phyloP scores from a whole-genome alignment of 495 filamentous ascomycete genomes.

The Elasticomyces elasticus region DNA sequence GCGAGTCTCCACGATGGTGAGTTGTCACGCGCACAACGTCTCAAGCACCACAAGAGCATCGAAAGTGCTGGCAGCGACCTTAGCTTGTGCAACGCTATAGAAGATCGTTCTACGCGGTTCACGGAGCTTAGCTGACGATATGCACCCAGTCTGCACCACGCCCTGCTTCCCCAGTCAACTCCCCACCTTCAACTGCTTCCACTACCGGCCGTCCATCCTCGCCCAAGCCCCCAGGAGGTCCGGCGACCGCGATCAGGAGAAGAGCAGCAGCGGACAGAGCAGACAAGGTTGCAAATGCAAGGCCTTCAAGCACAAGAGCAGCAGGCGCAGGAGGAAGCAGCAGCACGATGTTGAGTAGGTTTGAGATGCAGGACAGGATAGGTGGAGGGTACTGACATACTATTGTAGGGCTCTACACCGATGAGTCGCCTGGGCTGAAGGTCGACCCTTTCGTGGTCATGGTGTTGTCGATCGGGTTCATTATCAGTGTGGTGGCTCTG shows the following conservation, averaged over 20 bases:
- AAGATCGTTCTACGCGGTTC: too few species aligned
- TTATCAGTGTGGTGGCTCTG: constrained; percentile 94
- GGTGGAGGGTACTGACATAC: constrained; percentile 17
- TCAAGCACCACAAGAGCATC: too few species aligned
- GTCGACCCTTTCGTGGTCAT: constrained; percentile 96
- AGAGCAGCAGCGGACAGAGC: constrained; percentile 92
- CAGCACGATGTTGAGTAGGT: constrained; percentile 91
- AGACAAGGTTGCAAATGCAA: constrained; percentile 81
- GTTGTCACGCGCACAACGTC: too few species aligned
- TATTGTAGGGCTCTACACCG: constrained; percentile 75
- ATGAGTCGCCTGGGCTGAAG: constrained; percentile 90
- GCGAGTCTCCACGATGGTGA: too few species aligned
- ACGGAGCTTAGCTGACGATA: too few species aligned
- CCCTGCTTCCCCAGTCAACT: constrained; percentile 50
- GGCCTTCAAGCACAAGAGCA: constrained; percentile 81
- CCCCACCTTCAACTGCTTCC: constrained; percentile 43
- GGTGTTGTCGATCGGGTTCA: constrained; percentile 89
- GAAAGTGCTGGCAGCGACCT: too few species aligned
- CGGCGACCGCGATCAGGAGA: constrained; percentile 86
- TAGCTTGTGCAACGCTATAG: too few species aligned
- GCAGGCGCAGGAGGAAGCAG: constrained; percentile 92
- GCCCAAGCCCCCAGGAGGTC: constrained; percentile 83
- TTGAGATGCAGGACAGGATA: not conserved
- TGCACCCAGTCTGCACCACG: constrained; percentile 70
- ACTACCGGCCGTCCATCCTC: constrained; percentile 69